Conservation (phyloP, 441 rosid species). For the Hypseocharis bilobata region DNA sequence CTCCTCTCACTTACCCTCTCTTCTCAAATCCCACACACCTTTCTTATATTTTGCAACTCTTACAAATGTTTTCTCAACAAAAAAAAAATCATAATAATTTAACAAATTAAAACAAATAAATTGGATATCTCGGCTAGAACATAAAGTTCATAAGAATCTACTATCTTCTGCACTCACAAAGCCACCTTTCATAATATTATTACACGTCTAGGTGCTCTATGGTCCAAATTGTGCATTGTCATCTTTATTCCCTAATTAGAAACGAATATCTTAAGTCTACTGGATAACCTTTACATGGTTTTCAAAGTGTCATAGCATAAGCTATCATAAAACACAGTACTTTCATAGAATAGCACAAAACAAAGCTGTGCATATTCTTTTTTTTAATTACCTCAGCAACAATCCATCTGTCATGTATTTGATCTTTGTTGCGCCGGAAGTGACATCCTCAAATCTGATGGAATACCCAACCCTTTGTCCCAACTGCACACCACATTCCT, state of each 20-base stretch:
- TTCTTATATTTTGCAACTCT: neutral
- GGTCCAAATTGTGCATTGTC: neutral
- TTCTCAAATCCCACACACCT: neutral
- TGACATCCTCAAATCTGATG: slow-evolving; percentile 69
- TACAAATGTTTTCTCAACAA: neutral
- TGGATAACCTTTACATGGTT: neutral
- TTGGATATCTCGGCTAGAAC: neutral
- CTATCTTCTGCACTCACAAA: no score
- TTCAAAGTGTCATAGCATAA: neutral
- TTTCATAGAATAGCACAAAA: neutral
- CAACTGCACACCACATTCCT: slow-evolving; percentile 64
- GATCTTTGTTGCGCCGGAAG: slow-evolving; percentile 55
- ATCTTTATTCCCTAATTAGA: neutral
- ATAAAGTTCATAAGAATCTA: no score
- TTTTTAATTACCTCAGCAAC: slow-evolving; percentile 46
- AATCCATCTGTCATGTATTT: slow-evolving; percentile 94
- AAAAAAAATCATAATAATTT: neutral
- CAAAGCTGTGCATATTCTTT: neutral
- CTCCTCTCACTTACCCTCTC: neutral
- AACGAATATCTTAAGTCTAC: neutral
- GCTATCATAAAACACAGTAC: neutral
- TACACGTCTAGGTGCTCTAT: neutral
- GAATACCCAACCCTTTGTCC: slow-evolving; percentile 84
- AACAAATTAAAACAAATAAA: neutral
- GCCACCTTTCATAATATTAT: neutral